phyloP scores from a whole-genome alignment of 805 yeast species.

The Ogataea chonburiensis region DNA sequence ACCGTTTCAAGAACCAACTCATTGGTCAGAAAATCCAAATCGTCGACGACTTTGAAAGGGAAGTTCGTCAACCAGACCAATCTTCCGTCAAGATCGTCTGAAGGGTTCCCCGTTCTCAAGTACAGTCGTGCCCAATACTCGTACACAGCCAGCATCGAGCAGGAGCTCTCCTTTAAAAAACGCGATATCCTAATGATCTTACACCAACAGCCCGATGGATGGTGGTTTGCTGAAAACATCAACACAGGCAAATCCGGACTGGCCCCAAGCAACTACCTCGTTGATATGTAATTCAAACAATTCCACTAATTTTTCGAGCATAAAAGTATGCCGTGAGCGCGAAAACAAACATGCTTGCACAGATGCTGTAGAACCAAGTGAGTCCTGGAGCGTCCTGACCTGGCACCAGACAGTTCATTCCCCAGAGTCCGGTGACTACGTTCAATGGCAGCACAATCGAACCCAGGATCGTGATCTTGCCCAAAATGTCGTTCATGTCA shows the following conservation, averaged over 20 bases:
- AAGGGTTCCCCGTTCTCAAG: conserved; percentile 52
- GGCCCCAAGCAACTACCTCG: conserved; percentile 61
- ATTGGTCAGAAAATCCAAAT: conserved; percentile 30
- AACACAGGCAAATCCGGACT: conserved; percentile 48
- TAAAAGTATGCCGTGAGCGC: conserved; percentile 48
- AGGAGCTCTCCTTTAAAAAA: conserved; percentile 58
- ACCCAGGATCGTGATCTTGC: conserved; percentile 90
- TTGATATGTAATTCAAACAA: conserved; percentile 30
- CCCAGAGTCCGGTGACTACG: conserved; percentile 96
- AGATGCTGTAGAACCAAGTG: conserved; percentile 62
- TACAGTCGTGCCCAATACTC: conserved; percentile 57
- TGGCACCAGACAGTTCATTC: conserved; percentile 96
- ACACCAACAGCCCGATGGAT: conserved; percentile 64
- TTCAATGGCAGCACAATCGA: conserved; percentile 94
- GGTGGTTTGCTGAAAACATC: conserved; percentile 70
- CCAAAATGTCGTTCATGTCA: conserved; percentile 94
- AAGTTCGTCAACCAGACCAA: conserved; percentile 26
- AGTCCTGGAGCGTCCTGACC: conserved; percentile 73
- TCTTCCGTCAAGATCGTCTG: conserved; percentile 48
- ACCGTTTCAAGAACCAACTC: conserved; percentile 13
- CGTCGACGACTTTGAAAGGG: conserved; percentile 27
- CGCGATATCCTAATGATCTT: conserved; percentile 54
- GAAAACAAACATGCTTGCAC: conserved; percentile 44
- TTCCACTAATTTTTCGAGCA: conserved; percentile 43
- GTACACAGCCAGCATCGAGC: conserved; percentile 58